Conservation (phyloP, 1,139 yeast species). For the Yamadazyma aaseri region DNA sequence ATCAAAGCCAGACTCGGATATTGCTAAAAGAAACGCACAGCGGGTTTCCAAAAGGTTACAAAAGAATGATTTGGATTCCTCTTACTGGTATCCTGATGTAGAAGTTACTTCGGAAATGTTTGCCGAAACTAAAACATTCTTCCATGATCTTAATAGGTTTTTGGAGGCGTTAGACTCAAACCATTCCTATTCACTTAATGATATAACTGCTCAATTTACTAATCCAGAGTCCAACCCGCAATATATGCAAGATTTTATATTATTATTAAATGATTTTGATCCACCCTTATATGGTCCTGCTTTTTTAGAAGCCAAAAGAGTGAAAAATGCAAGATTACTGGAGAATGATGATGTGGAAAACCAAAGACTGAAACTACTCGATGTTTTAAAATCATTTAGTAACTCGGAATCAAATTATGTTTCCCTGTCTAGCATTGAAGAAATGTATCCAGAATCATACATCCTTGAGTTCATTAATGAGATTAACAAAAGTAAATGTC, state of each 20-base stretch:
- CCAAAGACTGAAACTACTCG: constrained; percentile 36
- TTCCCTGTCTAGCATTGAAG: constrained; percentile 4
- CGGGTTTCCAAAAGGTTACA: constrained; percentile 42
- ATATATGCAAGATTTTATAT: constrained; percentile 26
- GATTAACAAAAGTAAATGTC: constrained; percentile 10
- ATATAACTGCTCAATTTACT: constrained; percentile 21
- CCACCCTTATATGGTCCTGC: constrained; percentile 12
- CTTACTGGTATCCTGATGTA: constrained; percentile 14
- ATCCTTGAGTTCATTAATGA: constrained; percentile 3
- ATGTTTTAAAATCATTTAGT: constrained; percentile 39
- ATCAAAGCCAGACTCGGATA: neutral
- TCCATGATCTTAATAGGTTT: constrained; percentile 20
- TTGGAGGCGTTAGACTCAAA: constrained; percentile 10
- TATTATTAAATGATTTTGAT: constrained; percentile 26
- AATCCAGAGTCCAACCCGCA: constrained; percentile 1
- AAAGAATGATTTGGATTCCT: constrained; percentile 19
- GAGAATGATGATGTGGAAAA: constrained; percentile 20
- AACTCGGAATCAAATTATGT: constrained; percentile 8
- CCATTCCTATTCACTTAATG: constrained; percentile 9
- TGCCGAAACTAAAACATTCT: constrained; percentile 24
- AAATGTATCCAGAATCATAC: neutral
- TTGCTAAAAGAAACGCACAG: constrained; percentile 16
- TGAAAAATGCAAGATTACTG: constrained; percentile 10
- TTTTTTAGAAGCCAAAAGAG: constrained; percentile 14
- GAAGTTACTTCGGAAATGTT: constrained; percentile 24